phyloP scores from a whole-genome alignment of 1,284 basidiomycete genomes.

The Gomphus sp. region DNA sequence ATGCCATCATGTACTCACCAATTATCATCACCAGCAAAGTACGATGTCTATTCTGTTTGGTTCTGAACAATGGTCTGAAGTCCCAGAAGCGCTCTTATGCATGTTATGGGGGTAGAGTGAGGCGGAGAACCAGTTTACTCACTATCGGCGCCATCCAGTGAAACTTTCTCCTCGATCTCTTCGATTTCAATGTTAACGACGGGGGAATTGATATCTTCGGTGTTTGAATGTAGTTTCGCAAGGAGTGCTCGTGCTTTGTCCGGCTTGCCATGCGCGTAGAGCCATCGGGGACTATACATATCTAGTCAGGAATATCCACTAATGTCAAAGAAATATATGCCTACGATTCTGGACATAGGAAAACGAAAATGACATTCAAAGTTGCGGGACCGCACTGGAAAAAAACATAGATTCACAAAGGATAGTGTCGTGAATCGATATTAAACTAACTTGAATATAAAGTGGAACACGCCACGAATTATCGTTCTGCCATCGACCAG shows the following conservation, averaged over 20 bases:
- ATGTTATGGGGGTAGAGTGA: background rate
- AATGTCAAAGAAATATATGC: background rate
- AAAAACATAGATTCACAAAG: no score
- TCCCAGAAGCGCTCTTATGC: slow-evolving; percentile 41
- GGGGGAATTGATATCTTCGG: slow-evolving; percentile 37
- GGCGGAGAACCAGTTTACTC: background rate
- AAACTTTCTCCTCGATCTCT: slow-evolving; percentile 43
- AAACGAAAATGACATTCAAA: slow-evolving; percentile 26
- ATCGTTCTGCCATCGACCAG: slow-evolving; percentile 31
- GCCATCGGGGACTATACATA: slow-evolving; percentile 29
- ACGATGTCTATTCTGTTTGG: slow-evolving; percentile 34
- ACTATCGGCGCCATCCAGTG: slow-evolving; percentile 23
- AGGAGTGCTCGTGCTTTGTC: slow-evolving; percentile 34
- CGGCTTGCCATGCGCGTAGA: slow-evolving; percentile 27
- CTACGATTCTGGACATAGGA: slow-evolving; percentile 39
- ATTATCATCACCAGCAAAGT: slow-evolving; percentile 41
- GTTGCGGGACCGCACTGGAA: no score
- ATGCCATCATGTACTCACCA: slow-evolving; percentile 21
- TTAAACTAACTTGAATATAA: no score
- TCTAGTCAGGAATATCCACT: slow-evolving; percentile 30
- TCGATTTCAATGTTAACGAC: slow-evolving; percentile 41
- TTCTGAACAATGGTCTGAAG: slow-evolving; percentile 41
- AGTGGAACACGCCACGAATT: slow-evolving; percentile 33
- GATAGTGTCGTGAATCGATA: no score
- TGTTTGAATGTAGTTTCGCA: slow-evolving; percentile 37